These are phyloP conservation scores for Acacia acuminata DNA, from an alignment of 306 rosid genomes.

Conservation along the genomic window DNA sequence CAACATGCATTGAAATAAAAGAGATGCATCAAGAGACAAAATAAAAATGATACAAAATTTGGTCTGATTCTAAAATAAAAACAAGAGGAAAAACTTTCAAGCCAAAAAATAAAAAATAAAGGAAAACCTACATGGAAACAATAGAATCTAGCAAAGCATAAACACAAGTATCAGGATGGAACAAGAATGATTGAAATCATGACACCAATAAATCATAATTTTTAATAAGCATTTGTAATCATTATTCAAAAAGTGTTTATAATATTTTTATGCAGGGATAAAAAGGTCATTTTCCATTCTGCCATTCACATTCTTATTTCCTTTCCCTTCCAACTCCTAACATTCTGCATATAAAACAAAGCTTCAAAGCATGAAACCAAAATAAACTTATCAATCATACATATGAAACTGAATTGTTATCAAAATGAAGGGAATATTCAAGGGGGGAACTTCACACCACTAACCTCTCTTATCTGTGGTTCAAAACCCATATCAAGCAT, in stretches of 20 bases:
- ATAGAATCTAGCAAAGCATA: slow-evolving; percentile 25
- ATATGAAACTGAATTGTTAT: slow-evolving; percentile 9
- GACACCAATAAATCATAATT: neutral
- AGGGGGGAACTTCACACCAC: slow-evolving; percentile 12
- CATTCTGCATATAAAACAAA: neutral
- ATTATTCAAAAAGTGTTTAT: neutral
- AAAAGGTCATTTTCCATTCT: neutral
- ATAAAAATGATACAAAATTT: too few relatives aligned
- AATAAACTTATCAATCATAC: neutral
- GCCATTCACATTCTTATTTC: neutral
- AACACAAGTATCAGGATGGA: neutral
- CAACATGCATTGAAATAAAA: neutral
- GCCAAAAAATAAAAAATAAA: neutral
- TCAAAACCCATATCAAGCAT: slow-evolving; percentile 98
- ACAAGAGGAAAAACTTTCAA: neutral
- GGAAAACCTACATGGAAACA: slow-evolving; percentile 11
- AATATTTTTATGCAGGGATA: neutral
- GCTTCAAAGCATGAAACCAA: neutral
- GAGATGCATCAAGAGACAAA: neutral
- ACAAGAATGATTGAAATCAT: neutral
- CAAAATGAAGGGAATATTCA: neutral
- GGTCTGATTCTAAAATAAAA: neutral
- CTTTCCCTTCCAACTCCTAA: neutral
- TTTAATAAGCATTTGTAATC: neutral
- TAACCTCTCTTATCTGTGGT: slow-evolving; percentile 84